Evolutionary conservation across 2,329 filamentous ascomycete genomes (phyloP), one percentile per base, ranked within the genome.

Genomic region (Ophioceras dolichostomum): DNA sequence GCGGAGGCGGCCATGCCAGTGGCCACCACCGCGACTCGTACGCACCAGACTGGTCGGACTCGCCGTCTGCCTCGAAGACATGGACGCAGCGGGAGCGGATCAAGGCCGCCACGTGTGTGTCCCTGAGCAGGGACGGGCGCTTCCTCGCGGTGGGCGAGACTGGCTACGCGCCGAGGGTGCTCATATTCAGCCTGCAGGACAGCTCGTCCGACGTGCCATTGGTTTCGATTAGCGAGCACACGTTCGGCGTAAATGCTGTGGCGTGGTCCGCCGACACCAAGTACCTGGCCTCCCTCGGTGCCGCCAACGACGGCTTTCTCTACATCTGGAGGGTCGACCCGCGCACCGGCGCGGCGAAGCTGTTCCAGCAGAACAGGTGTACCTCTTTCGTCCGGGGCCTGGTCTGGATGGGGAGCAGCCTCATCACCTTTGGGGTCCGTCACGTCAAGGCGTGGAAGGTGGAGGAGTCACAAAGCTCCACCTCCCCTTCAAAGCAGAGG

Each of bases 391-490:
- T 96, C 49, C 80, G 79, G 45, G 79, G 81, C 37, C 94, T 98
- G 75, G 71, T 83, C 29, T 98, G 91, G 89, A 76, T 95, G 58
- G 88, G 88, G 10, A 81, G 70, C 47, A 83, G 62, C 46, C 68
- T 98, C 37, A 67, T 98, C 41, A 95, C 89, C 43, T 75, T 91
- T 18, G 91, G 91, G 12, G 82, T 91, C 36, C 77, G 91, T 19
- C 89, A 95, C 60, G 76, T 95, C 56, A 96, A 95, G 58, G 73
- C 93, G 36, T 98, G 91, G 91, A 79, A 80, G 47, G 70, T 91
- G 10, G 83, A 91, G 26, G 85, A 89, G 19, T 8, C 8, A 7
- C 12, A 7, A 7, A 8, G 8, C 12, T 61, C 67, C 14, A 60
- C 61, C 5, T 81, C 81, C 17, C 80, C 83, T 2, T 64, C 69